These are phyloP conservation scores for Thermochaetoides thermophila DNA, from an alignment of 495 filamentous ascomycete genomes.

Conservation along the genomic window DNA sequence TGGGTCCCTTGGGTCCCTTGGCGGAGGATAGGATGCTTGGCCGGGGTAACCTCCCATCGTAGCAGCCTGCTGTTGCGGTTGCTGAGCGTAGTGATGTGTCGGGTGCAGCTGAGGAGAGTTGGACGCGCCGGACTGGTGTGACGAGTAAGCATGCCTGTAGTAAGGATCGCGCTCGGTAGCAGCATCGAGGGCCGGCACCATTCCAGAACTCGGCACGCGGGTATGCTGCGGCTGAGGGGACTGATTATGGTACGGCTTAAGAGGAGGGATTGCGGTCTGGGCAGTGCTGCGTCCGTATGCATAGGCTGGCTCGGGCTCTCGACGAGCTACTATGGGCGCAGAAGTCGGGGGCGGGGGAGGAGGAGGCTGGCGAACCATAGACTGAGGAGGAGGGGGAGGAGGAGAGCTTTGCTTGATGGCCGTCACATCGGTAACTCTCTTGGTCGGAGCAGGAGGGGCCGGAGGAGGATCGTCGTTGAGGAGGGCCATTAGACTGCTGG, in stretches of 20 bases:
- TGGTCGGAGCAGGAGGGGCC: no score
- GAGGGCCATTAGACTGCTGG: constrained; percentile 34
- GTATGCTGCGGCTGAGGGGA: constrained; percentile 28
- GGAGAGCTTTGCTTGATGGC: constrained; percentile 25
- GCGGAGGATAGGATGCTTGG: constrained; percentile 13
- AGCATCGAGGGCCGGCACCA: constrained; percentile 16
- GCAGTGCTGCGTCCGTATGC: constrained; percentile 23
- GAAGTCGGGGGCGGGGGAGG: constrained; percentile 15
- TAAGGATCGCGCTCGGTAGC: constrained; percentile 29
- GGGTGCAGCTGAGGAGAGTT: constrained; percentile 29
- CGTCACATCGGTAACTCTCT: constrained; percentile 27
- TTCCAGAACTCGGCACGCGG: constrained; percentile 20
- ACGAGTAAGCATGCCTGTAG: constrained; percentile 18
- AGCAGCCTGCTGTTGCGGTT: constrained; percentile 9
- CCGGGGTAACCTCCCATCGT: constrained; percentile 9
- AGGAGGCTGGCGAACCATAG: constrained; percentile 21
- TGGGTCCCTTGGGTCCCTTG: constrained; percentile 18
- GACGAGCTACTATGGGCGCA: constrained; percentile 19
- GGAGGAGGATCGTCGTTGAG: constrained; percentile 34
- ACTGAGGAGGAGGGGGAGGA: constrained; percentile 31
- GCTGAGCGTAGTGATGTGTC: constrained; percentile 25
- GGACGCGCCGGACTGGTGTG: constrained; percentile 19
- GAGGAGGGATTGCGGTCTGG: constrained; percentile 29
- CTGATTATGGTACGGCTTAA: constrained; percentile 31
- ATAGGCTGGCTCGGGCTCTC: constrained; percentile 25